Evolutionary conservation across 805 yeast genomes (phyloP), one percentile per base, ranked within the genome.

Genomic region (Candida khao-thaluensis): DNA sequence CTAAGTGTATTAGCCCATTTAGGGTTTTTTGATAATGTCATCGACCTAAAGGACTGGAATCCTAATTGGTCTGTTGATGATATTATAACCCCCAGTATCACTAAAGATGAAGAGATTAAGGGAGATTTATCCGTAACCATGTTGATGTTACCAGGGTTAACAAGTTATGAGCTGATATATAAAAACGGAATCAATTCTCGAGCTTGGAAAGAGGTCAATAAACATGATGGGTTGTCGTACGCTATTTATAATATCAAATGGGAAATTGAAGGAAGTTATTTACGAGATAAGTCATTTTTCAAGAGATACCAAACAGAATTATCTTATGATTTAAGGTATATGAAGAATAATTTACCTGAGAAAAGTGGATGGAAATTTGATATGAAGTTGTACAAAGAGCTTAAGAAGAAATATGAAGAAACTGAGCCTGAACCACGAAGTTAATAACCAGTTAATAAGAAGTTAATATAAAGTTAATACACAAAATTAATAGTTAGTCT

Each of bases 141-240:
- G 11, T 52, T 79, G 22, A 56, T 91, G 20, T 65, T 93, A 35
- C 98, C 98, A 1, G 64, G 77, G 2, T 64, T 93, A 33, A 65
- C 67, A n/a, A 44, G 52, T 24, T 91, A 93, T 54, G 58, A 62
- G 14, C 95, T 96, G 1, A 66, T 74, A 25, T 81, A 60, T 53
- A 72, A 85, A 34, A 71, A 85, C 59, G 90, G 85, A 5, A 63
- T 90, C 44, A 77, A 79, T 52, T 79, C 95, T 1, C 72, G 97
- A 36, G 60, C 77, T 3, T 91, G 98, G 97, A 54, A 57, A 1
- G 53, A 50, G 18, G 30, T 50, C 15, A 44, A 69, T 8, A 62
- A 62, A 5, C 99, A 91, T 56, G 87, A 85, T 54, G 99, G 99
- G 1, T 72, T 81, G 31, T 83, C 95, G 27, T 69, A 73, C 40